Conservation (phyloP, 2,329 filamentous ascomycete species). For the Didymella keratinophila region DNA sequence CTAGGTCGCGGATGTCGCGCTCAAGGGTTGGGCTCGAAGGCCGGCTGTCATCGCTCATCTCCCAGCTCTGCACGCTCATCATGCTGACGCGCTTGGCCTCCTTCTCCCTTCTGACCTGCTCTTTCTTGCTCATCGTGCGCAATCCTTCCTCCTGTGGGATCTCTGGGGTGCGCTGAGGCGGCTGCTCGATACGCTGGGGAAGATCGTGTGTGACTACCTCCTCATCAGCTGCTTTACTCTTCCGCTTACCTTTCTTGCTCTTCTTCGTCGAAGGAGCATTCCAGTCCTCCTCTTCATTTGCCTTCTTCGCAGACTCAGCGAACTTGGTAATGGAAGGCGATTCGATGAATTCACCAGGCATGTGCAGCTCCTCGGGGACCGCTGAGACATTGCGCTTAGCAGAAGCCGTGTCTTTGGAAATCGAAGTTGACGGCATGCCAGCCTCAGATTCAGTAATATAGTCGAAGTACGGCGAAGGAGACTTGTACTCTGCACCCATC, state of each 20-base stretch:
- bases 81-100: conserved; percentile 40
- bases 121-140: conserved; percentile 49
- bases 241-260: conserved; percentile 40
- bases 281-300: conserved; percentile 25
- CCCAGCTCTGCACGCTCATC: conserved; percentile 40
- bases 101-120: conserved; percentile 47
- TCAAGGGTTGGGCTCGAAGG: conserved; percentile 39
- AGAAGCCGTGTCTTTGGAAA: conserved; percentile 43
- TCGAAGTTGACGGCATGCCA: conserved; percentile 22
- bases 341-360: conserved; percentile 69
- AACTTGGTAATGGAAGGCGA: conserved; percentile 27
- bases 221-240: conserved; percentile 35
- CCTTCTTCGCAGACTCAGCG: conserved; percentile 43
- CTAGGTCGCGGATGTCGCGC: conserved; percentile 37
- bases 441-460: conserved; percentile 53
- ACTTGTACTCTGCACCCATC: conserved; percentile 31
- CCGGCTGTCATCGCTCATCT: conserved; percentile 38
- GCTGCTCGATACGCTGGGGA: conserved; percentile 21
- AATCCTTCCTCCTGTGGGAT: conserved; percentile 28
- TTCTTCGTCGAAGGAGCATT: conserved; percentile 26
- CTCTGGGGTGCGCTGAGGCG: conserved; percentile 18
- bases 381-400: conserved; percentile 49
- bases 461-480: conserved; percentile 53
- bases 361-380: conserved; percentile 67
- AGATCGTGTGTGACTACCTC: conserved; percentile 30